Percentiles rank a stretch among this genome's conserved stretches.
These are phyloP conservation scores for Ophiostoma perfectum DNA, from an alignment of 2,329 filamentous ascomycete genomes.

Conservation along the genomic window DNA sequence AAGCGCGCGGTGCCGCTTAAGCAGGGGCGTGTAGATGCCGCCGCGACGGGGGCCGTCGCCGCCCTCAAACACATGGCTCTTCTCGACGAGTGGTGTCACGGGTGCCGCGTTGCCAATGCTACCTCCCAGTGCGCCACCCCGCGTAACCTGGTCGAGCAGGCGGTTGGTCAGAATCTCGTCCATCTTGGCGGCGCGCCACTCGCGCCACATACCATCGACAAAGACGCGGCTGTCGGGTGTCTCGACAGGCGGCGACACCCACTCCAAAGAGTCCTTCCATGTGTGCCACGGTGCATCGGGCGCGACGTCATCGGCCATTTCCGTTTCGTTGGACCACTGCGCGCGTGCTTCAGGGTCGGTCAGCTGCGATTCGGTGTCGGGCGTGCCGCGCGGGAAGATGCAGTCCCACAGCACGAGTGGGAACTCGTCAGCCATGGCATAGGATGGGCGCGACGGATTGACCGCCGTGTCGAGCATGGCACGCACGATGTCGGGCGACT, in stretches of 20 bases:
- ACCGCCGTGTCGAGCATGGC: constrained; percentile 66
- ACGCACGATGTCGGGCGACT: constrained; percentile 65
- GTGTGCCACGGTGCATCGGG: constrained; percentile 11
- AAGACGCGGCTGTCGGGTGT: constrained; percentile 51
- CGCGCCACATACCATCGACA: constrained; percentile 70
- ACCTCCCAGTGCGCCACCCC: constrained; percentile 10
- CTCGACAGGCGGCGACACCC: constrained; percentile 73
- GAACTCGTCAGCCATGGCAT: constrained; percentile 84
- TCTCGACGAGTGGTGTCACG: constrained; percentile 31
- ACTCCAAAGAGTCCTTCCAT: constrained; percentile 60
- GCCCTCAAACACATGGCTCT: constrained; percentile 49
- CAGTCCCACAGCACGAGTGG: constrained; percentile 96
- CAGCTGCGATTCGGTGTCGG: background rate
- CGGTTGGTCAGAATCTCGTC: constrained; percentile 78
- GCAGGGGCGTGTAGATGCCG: constrained; percentile 52
- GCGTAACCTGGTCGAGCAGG: constrained; percentile 59
- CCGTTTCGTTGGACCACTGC: constrained; percentile 25
- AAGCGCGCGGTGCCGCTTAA: constrained; percentile 46
- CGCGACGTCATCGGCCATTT: background rate
- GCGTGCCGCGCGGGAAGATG: constrained; percentile 59
- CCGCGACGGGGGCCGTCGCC: constrained; percentile 46
- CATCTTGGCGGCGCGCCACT: constrained; percentile 81
- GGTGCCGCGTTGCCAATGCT: constrained; percentile 42
- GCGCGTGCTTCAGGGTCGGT: constrained; percentile 19
- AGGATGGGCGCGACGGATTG: constrained; percentile 72